Conservation (phyloP, 371 early-diverging fungal genomes). For the Rhizopus microsporus region DNA sequence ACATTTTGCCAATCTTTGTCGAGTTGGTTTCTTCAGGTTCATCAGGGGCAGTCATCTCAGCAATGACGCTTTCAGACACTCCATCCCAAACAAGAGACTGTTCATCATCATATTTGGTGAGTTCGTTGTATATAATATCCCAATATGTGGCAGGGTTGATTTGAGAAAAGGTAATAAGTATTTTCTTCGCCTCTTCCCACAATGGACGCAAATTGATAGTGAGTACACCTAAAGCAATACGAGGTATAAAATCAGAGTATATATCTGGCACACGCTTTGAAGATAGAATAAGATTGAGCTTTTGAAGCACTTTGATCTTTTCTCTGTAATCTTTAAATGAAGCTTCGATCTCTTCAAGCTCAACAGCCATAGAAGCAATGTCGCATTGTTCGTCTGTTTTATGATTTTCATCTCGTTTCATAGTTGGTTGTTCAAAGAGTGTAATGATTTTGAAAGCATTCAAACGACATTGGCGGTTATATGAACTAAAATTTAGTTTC, state of each 20-base stretch:
- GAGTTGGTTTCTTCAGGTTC: conserved; percentile 30
- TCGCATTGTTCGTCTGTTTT: conserved; percentile 36
- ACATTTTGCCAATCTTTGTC: conserved; percentile 53
- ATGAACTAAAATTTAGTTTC: conserved; percentile 62
- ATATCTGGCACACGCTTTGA: conserved; percentile 63
- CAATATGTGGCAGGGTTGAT: conserved; percentile 61
- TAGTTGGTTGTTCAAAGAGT: conserved; percentile 63
- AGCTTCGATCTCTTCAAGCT: conserved; percentile 65
- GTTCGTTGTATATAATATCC: conserved; percentile 58
- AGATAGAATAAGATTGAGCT: conserved; percentile 58
- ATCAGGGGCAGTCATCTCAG: conserved; percentile 21
- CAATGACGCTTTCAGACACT: conserved; percentile 37
- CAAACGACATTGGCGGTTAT: conserved; percentile 62
- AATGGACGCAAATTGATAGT: conserved; percentile 79
- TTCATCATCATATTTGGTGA: conserved; percentile 63
- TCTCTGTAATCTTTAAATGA: conserved; percentile 74
- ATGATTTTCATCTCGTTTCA: conserved; percentile 47
- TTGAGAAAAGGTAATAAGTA: conserved; percentile 58
- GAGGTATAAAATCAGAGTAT: conserved; percentile 64
- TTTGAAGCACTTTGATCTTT: conserved; percentile 73
- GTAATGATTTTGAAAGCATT: conserved; percentile 73
- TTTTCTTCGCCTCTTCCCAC: conserved; percentile 78
- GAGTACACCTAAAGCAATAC: conserved; percentile 65
- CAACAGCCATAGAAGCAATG: conserved; percentile 55
- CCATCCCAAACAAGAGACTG: conserved; percentile 56